Evolutionary conservation across 176 grass and related monocot genomes (phyloP), one percentile per base, ranked within the genome.

Genomic region (Bromus sterilis): DNA sequence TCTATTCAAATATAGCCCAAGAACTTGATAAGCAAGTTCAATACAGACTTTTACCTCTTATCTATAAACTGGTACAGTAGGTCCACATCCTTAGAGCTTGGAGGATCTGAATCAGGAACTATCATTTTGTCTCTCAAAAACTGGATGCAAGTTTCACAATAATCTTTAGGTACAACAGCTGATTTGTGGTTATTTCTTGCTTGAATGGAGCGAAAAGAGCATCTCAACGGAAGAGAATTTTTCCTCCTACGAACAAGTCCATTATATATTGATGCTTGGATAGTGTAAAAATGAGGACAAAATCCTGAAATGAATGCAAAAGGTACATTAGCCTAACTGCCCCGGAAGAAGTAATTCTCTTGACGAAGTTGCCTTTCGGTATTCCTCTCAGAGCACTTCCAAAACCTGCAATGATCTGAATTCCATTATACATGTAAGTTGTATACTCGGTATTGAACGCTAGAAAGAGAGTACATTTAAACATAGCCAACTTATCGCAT

Each of bases 71-170:
- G 68, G 75, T 90, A 79, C 42, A 97, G 36, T 46, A 90, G 89
- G 64, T 97, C 83, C 62, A 94, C 85, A 85, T 97, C 94, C 55
- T 88, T 80, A 78, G 77, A 66, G 79, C 78, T 87, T 70, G 94
- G 94, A 32, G 94, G 91, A 70, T 90, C 89, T 42, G 91, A 94
- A 77, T 89, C 70, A 78, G 89, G 94, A 86, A 97, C 85, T 57
- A 91, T 92, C 74, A 9, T 80, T 74, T 89, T 95, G 46, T 87
- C 89, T 68, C 85, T 92, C 56, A 89, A 74, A 83, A 89, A 87
- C 26, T 87, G 78, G 78, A 87, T 81, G 62, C 75, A 87, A 32
- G 87, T 86, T 77, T 66, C 83, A 75, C 80, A 86, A 11, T 90
- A 84, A 35, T 93, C 82, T 62, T 85, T 86, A 53, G 71, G 39